These are phyloP conservation scores for Russula sp. DNA, from an alignment of 768 basidiomycete species.

Conservation along the genomic window DNA sequence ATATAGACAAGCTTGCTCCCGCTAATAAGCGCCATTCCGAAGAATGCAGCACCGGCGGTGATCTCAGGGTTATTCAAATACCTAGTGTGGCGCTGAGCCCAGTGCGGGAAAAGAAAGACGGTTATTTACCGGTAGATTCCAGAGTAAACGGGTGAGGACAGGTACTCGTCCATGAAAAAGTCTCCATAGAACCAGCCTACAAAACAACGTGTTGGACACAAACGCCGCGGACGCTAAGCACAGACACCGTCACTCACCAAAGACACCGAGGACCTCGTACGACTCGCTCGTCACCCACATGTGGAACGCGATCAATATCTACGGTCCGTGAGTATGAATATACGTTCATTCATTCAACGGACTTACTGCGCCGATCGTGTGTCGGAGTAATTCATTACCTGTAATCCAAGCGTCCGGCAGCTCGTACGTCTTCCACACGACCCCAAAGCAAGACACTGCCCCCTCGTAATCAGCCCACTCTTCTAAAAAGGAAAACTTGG, in stretches of 20 bases:
- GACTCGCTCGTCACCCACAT: constrained; percentile 88
- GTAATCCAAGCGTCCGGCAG: constrained; percentile 81
- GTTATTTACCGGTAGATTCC: constrained; percentile 81
- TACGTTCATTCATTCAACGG: background rate
- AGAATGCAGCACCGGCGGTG: constrained; percentile 93
- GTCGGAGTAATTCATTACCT: constrained; percentile 79
- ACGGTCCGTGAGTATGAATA: constrained; percentile 9
- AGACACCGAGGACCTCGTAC: constrained; percentile 88
- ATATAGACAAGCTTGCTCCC: constrained; percentile 87
- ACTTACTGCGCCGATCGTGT: constrained; percentile 82
- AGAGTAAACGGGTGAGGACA: constrained; percentile 85
- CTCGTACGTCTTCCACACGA: constrained; percentile 88
- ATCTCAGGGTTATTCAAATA: constrained; percentile 95
- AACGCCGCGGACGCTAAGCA: background rate
- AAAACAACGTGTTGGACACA: background rate
- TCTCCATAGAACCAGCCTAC: constrained; percentile 98
- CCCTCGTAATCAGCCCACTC: background rate
- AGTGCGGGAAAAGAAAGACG: background rate
- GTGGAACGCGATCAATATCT: constrained; percentile 84
- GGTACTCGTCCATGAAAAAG: constrained; percentile 94
- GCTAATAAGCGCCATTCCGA: constrained; percentile 87
- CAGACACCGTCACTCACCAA: constrained; percentile 47
- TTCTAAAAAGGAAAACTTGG: background rate
- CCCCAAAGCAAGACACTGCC: constrained; percentile 74
- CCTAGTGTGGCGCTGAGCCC: constrained; percentile 33